Evolutionary conservation across 768 basidiomycete genomes (phyloP).

Genomic region (Panaeolus papilionaceus): DNA sequence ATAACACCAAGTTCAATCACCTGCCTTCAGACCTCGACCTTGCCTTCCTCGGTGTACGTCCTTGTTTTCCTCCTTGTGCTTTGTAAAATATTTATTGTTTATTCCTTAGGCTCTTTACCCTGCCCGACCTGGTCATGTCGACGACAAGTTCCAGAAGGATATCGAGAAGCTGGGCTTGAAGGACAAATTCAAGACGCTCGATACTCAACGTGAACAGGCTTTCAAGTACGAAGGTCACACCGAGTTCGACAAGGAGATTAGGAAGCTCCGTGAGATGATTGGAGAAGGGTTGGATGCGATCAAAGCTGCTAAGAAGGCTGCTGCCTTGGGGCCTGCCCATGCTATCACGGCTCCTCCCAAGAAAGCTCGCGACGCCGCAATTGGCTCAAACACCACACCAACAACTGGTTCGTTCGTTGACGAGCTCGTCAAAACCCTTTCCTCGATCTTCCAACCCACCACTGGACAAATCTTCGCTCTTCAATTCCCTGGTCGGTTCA

Average conservation of each 20-base stretch:
- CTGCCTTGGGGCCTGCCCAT: background rate
- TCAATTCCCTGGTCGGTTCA: slow-evolving; percentile 35
- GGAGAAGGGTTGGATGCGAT: background rate
- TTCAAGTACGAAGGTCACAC: slow-evolving; percentile 3
- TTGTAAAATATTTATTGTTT: background rate
- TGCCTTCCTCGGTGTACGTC: slow-evolving; percentile 19
- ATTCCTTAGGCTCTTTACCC: slow-evolving; percentile 15
- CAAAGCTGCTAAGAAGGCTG: background rate
- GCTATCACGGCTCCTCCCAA: background rate
- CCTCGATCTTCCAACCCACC: slow-evolving; percentile 30
- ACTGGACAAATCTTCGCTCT: slow-evolving; percentile 33
- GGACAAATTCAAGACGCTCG: background rate
- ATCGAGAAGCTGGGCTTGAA: slow-evolving; percentile 12
- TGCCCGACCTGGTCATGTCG: background rate
- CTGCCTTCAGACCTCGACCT: slow-evolving; percentile 11
- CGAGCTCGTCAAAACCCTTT: slow-evolving; percentile 24
- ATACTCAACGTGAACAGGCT: background rate
- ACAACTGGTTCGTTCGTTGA: slow-evolving; percentile 24
- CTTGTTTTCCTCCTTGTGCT: background rate
- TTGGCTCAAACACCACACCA: background rate
- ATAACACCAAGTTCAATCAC: slow-evolving; percentile 14
- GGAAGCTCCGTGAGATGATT: slow-evolving; percentile 12
- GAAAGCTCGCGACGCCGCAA: background rate
- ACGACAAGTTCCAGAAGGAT: slow-evolving; percentile 16
- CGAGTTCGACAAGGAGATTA: slow-evolving; percentile 1